phyloP scores from a whole-genome alignment of 1,284 basidiomycete genomes.

The Anthracocystis walkeri region DNA sequence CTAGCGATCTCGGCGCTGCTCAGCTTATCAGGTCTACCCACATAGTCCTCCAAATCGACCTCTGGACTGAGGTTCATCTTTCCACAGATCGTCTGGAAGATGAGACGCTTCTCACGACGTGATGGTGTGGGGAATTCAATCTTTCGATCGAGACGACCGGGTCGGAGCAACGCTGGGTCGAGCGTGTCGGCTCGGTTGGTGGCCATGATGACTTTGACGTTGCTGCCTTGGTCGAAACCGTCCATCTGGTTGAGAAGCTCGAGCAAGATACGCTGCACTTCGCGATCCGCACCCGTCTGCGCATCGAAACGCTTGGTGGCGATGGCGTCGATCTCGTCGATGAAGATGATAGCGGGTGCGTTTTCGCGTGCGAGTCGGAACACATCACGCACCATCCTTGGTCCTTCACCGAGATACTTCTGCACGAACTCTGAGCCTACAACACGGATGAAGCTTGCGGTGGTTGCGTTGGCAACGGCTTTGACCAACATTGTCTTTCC shows the following conservation, averaged over 20 bases:
- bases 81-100: constrained; percentile 96
- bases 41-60: constrained; percentile 98
- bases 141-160: constrained; percentile 96
- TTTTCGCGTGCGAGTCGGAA: constrained; percentile 98
- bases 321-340: constrained; percentile 99
- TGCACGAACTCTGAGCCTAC: constrained; percentile 99
- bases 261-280: constrained; percentile 98
- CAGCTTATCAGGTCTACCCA: constrained; percentile 93
- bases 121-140: constrained; percentile 98
- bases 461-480: constrained; percentile 96
- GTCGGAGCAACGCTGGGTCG: constrained; percentile 93
- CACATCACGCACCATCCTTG: constrained; percentile 99
- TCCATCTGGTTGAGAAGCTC: constrained; percentile 99
- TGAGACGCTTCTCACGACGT: constrained; percentile 92
- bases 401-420: constrained; percentile 98
- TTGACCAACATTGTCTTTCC: constrained; percentile 99
- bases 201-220: constrained; percentile 80
- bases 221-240: constrained; percentile 98
- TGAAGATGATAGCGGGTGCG: constrained; percentile 97
- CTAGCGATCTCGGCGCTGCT: constrained; percentile 96
- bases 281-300: constrained; percentile 97
- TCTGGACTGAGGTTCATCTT: constrained; percentile 99
- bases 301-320: constrained; percentile 99
- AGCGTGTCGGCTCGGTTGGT: constrained; percentile 69
- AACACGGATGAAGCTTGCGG: constrained; percentile 96